These are phyloP conservation scores for Gnomoniopsis sp. DNA, from an alignment of 2,329 filamentous ascomycete species.

Conservation along the genomic window DNA sequence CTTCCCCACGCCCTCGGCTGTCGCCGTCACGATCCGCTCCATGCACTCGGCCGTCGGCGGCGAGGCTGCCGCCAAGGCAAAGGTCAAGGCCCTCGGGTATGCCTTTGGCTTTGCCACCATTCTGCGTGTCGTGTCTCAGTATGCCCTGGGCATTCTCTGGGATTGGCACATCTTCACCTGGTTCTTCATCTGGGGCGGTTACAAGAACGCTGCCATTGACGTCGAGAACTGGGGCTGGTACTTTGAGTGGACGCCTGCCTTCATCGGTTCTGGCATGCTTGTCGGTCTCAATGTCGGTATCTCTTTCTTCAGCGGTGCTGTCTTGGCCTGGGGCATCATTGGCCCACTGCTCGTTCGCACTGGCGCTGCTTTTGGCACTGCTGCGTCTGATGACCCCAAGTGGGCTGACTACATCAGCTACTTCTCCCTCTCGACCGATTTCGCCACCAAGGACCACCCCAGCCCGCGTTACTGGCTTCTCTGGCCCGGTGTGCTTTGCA, in stretches of 20 bases:
- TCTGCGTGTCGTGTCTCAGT: slow-evolving; percentile 54
- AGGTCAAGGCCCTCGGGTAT: slow-evolving; percentile 48
- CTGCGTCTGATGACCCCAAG: slow-evolving; percentile 32
- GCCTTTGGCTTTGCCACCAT: slow-evolving; percentile 46
- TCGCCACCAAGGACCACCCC: slow-evolving; percentile 28
- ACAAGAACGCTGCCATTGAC: slow-evolving; percentile 38
- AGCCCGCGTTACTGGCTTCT: slow-evolving; percentile 39
- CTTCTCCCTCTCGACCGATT: slow-evolving; percentile 27
- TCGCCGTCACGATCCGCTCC: slow-evolving; percentile 55
- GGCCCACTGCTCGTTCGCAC: slow-evolving; percentile 54
- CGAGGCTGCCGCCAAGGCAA: slow-evolving; percentile 50
- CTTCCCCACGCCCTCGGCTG: slow-evolving; percentile 57
- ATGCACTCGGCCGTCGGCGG: slow-evolving; percentile 50
- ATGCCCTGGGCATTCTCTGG: slow-evolving; percentile 55
- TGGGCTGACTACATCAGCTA: slow-evolving; percentile 41
- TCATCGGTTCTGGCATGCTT: slow-evolving; percentile 56
- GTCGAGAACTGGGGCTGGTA: slow-evolving; percentile 58
- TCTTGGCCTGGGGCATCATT: slow-evolving; percentile 55
- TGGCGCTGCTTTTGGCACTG: slow-evolving; percentile 41
- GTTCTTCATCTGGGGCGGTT: slow-evolving; percentile 50
- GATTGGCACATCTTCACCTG: slow-evolving; percentile 52
- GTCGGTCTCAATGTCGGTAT: slow-evolving; percentile 57
- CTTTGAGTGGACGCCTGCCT: slow-evolving; percentile 55
- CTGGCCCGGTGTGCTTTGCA: slow-evolving; percentile 40
- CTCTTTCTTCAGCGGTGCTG: slow-evolving; percentile 53